Percentiles rank a stretch among this genome's conserved stretches.
These are phyloP conservation scores for Cichorium intybus DNA, from an alignment of 140 eudicot genomes.

Conservation along the genomic window DNA sequence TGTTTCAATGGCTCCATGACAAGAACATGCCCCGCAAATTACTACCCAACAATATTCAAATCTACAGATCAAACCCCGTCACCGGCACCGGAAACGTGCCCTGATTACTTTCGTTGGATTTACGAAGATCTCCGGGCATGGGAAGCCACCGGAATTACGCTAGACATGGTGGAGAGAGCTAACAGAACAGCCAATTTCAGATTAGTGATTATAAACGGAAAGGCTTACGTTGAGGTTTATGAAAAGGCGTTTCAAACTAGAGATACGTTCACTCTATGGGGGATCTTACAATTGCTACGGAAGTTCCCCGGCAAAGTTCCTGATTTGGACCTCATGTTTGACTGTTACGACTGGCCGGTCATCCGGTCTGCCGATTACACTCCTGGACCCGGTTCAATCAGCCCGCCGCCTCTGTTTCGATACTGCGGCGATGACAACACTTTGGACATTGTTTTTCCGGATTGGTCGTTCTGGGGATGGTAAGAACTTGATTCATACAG, in stretches of 20 bases:
- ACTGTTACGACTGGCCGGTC: slow-evolving; percentile 64
- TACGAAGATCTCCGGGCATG: slow-evolving; percentile 66
- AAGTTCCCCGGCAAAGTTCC: slow-evolving; percentile 66
- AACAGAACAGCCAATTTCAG: slow-evolving; percentile 48
- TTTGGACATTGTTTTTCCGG: slow-evolving; percentile 66
- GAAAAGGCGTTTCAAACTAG: slow-evolving; percentile 41
- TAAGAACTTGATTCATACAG: slow-evolving; percentile 16
- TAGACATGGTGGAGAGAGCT: slow-evolving; percentile 59
- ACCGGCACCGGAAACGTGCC: slow-evolving; percentile 42
- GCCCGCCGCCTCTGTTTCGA: slow-evolving; percentile 58
- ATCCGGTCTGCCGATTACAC: slow-evolving; percentile 15
- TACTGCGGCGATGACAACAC: slow-evolving; percentile 47
- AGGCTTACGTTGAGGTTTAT: slow-evolving; percentile 45
- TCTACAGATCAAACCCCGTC: slow-evolving; percentile 7
- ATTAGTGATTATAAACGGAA: slow-evolving; percentile 51
- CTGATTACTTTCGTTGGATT: slow-evolving; percentile 65
- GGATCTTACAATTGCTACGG: slow-evolving; percentile 56
- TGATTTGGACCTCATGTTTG: slow-evolving; percentile 72
- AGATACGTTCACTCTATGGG: slow-evolving; percentile 62
- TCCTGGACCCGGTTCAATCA: slow-evolving; percentile 19
- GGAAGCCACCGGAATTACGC: slow-evolving; percentile 50
- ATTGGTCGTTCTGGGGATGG: slow-evolving; percentile 91
- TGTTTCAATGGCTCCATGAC: slow-evolving; percentile 31
- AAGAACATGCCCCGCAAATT: slow-evolving; percentile 44
- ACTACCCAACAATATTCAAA: slow-evolving; percentile 36